Evolutionary conservation across 768 basidiomycete species (phyloP).

Genomic region (Suillus fuscotomentosus): DNA sequence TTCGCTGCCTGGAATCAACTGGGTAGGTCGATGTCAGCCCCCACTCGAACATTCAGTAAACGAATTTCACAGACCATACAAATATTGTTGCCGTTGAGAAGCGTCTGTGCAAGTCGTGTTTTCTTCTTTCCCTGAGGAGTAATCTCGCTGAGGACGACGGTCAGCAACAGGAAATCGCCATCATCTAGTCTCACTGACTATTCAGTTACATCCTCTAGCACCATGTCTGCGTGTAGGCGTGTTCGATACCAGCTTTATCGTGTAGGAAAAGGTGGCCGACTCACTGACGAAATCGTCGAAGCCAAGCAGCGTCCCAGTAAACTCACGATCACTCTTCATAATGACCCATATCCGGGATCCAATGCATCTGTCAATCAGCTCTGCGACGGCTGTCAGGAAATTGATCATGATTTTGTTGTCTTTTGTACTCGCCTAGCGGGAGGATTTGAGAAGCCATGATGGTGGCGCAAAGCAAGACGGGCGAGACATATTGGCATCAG

Average conservation of each 20-base stretch:
- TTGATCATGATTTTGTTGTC: too few species aligned
- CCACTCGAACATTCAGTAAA: background rate
- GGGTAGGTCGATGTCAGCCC: conserved; percentile 6
- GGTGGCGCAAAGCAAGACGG: too few species aligned
- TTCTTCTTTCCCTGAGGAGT: conserved; percentile 81
- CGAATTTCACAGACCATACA: conserved; percentile 72
- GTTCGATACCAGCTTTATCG: conserved; percentile 1
- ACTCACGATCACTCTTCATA: conserved; percentile 97
- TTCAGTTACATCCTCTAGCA: conserved; percentile 94
- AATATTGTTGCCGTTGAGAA: conserved; percentile 94
- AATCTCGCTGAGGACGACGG: conserved; percentile 59
- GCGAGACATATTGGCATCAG: too few species aligned
- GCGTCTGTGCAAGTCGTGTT: conserved; percentile 82
- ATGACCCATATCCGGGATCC: conserved; percentile 97
- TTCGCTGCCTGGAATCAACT: conserved; percentile 72
- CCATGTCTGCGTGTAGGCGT: conserved; percentile 63
- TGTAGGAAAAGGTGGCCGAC: conserved; percentile 36
- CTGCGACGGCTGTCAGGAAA: conserved; percentile 36
- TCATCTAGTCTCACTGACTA: conserved; percentile 56
- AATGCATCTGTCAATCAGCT: conserved; percentile 96
- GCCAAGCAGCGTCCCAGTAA: conserved; percentile 90
- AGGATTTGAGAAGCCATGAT: too few species aligned
- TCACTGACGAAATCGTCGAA: conserved; percentile 99
- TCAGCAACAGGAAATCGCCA: conserved; percentile 3
- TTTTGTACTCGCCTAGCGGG: too few species aligned